Evolutionary conservation across 1,284 basidiomycete species (phyloP).

Genomic region (Papiliotrema flavescens): DNA sequence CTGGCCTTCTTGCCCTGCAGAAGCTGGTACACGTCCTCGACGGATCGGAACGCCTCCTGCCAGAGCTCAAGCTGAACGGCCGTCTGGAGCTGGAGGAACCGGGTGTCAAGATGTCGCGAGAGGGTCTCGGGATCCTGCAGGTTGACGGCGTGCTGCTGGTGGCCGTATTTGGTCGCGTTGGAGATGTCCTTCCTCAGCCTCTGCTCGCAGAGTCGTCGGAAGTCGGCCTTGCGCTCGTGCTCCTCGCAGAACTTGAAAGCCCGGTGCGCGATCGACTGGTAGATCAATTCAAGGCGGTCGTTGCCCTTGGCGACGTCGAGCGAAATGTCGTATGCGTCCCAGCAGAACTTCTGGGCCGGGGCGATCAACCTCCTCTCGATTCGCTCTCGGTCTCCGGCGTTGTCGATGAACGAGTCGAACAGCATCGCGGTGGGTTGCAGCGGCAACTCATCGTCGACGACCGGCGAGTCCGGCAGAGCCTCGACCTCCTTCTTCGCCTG

Average conservation of each 20-base stretch:
- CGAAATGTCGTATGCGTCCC: conserved; percentile 96
- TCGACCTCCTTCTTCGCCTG: conserved; percentile 67
- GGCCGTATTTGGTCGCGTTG: conserved; percentile 92
- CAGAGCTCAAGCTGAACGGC: conserved; percentile 98
- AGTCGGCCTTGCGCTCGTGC: conserved; percentile 94
- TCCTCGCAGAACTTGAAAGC: conserved; percentile 96
- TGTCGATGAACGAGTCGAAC: conserved; percentile 44
- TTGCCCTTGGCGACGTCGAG: conserved; percentile 98
- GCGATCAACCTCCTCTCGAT: conserved; percentile 94
- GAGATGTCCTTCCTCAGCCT: conserved; percentile 83
- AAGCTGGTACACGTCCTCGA: conserved; percentile 97
- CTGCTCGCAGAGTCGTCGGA: conserved; percentile 94
- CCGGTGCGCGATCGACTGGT: conserved; percentile 95
- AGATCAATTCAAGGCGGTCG: conserved; percentile 86
- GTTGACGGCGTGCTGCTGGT: conserved; percentile 97
- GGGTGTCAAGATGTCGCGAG: conserved; percentile 94
- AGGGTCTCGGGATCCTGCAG: conserved; percentile 94
- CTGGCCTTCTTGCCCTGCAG: conserved; percentile 80
- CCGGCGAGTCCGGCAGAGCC: conserved; percentile 63
- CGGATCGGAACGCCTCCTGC: conserved; percentile 98
- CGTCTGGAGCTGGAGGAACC: conserved; percentile 96
- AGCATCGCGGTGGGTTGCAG: conserved; percentile 46
- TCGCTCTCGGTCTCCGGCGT: conserved; percentile 80
- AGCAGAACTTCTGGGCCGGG: conserved; percentile 96
- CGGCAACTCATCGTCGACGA: conserved; percentile 42